Evolutionary conservation across 306 rosid species (phyloP), one percentile per base, ranked within the genome.

Genomic region (Inga oerstediana): DNA sequence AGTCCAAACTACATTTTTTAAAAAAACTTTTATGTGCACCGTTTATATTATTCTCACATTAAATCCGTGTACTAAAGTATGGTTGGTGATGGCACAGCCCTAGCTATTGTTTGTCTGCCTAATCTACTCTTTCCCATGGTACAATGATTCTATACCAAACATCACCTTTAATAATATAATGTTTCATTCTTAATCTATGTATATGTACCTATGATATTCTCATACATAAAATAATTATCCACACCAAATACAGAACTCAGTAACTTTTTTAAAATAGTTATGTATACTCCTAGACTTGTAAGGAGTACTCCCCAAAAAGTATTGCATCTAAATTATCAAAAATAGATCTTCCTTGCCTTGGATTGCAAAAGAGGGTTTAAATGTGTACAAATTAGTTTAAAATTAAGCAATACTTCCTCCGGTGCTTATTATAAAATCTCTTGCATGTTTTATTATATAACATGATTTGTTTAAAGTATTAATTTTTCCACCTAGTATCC

Each of bases 1-100:
- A 79, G 15, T 59, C 32, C 32, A 3, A 20, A 59, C 64, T 3
- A 8, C 13, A 8, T n/a, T 59, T 59, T 22, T 59, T 62, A 46
- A 70, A 66, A 69, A 74, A 66, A 62, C 16, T 80, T 66, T 61
- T 22, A 75, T 76, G 68, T 37, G 54, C 78, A 69, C 35, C 30
- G 17, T 80, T 62, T 62, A 62, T 83, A 88, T 79, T 65, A 61
- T 79, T 72, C 76, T 83, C 72, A 70, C 49, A 46, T 61, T 68
- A 65, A 75, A 83, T 35, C 66, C 59, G 59, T 37, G 46, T 84
- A 79, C 64, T 74, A 72, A 86, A 78, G 79, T 75, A 39, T 56
- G 74, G n/a, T 80, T 34, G 73, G 59, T 48, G 41, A 64, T 64
- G 70, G 39, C 66, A 59, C 15, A 35, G 22, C 43, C 22, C n/a